phyloP scores from a whole-genome alignment of 352 stramenopile species.

The Phytophthora kernoviae region DNA sequence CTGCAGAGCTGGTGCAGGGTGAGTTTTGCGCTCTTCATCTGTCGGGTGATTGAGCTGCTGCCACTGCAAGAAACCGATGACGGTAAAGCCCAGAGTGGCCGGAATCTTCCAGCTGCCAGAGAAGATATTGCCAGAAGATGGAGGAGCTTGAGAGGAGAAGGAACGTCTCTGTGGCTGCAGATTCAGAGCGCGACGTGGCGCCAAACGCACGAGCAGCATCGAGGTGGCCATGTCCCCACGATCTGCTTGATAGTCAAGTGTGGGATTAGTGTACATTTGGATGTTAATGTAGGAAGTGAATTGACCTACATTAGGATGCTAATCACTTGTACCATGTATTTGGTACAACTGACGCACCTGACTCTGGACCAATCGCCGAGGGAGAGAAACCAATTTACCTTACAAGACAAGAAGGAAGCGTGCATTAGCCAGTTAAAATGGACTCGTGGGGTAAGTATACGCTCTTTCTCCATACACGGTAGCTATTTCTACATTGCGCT shows the following conservation, averaged over 20 bases:
- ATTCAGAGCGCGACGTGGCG: not conserved
- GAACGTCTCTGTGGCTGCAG: conserved; percentile 12
- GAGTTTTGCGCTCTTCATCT: conserved; percentile 65
- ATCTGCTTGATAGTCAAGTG: not conserved
- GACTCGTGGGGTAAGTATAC: conserved; percentile 75
- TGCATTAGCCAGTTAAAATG: conserved; percentile 39
- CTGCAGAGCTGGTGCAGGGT: conserved; percentile 49
- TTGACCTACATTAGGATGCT: not conserved
- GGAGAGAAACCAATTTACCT: conserved; percentile 8
- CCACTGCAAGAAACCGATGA: conserved; percentile 77
- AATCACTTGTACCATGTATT: conserved; percentile 7
- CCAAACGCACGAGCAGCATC: conserved; percentile 8
- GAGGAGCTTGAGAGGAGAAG: conserved; percentile 18
- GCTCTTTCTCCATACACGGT: not conserved
- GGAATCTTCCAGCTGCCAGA: conserved; percentile 69
- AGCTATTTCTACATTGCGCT: not conserved
- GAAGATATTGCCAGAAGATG: conserved; percentile 19
- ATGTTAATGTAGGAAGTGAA: not conserved
- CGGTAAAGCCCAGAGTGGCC: conserved; percentile 60
- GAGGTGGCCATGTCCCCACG: not conserved
- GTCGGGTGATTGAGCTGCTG: conserved; percentile 69
- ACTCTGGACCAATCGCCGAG: conserved; percentile 17
- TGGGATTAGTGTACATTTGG: too few species aligned
- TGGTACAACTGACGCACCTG: conserved; percentile 15
- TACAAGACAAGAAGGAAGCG: not conserved